These are phyloP conservation scores for Chlorella sp. DNA, from an alignment of 139 green algal species.

Conservation along the genomic window DNA sequence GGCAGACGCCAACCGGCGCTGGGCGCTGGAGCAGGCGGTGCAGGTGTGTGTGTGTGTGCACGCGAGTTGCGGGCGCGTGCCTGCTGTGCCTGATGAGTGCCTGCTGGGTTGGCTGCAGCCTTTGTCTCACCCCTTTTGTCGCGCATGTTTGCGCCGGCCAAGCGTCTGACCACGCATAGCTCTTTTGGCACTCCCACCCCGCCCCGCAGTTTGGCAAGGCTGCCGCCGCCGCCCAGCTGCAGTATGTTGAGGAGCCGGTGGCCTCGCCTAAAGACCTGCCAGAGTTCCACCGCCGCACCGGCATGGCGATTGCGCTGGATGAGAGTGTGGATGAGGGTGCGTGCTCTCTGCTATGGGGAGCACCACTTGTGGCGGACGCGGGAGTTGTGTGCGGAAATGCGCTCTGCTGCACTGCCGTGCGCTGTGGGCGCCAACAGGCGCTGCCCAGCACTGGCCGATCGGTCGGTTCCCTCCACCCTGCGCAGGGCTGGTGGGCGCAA, in stretches of 20 bases:
- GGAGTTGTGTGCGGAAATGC: too few relatives aligned
- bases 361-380: too few relatives aligned
- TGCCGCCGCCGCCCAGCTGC: conserved; percentile 47
- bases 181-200: too few relatives aligned
- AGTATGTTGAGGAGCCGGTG: conserved; percentile 91
- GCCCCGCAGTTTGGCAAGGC: conserved; percentile 52
- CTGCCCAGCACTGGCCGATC: not conserved
- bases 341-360: too few relatives aligned
- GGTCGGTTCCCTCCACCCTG: not conserved
- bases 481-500: conserved; percentile 37
- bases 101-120: too few relatives aligned
- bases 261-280: conserved; percentile 60
- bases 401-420: too few relatives aligned
- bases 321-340: conserved; percentile 87
- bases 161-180: too few relatives aligned
- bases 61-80: too few relatives aligned
- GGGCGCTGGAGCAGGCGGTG: conserved; percentile 78
- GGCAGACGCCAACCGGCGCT: conserved; percentile 92
- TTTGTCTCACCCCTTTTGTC: too few relatives aligned
- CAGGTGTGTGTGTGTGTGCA: not conserved
- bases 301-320: conserved; percentile 83
- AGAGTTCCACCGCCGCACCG: conserved; percentile 63
- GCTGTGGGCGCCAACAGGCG: too few relatives aligned
- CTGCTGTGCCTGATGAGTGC: too few relatives aligned
- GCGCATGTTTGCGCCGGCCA: too few relatives aligned